These are phyloP conservation scores for Chaetoscypha palmicola DNA, from an alignment of 2,329 filamentous ascomycete species.

Conservation along the genomic window DNA sequence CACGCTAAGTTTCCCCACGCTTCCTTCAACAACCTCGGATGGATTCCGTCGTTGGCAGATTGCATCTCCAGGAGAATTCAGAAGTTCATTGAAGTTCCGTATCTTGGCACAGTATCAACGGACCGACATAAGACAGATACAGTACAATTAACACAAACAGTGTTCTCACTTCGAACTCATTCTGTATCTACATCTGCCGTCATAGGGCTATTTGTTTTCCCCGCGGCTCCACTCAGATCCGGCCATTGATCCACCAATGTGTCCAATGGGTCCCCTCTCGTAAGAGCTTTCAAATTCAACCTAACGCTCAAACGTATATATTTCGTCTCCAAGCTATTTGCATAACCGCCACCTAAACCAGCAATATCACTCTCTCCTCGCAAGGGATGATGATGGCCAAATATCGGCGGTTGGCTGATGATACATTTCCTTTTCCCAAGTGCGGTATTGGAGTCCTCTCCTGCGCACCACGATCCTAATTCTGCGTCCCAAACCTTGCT, in stretches of 20 bases:
- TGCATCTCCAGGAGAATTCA: no score
- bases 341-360: constrained; percentile 16
- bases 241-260: constrained; percentile 17
- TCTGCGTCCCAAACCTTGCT: constrained; percentile 15
- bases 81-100: no score
- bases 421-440: constrained; percentile 13
- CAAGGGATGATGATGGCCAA: constrained; percentile 17
- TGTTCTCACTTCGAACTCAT: no score
- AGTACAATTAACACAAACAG: no score
- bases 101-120: no score
- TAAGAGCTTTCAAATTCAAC: constrained; percentile 15
- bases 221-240: no score
- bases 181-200: no score
- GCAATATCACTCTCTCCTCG: constrained; percentile 19
- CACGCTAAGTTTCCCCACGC: no score
- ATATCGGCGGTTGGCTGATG: constrained; percentile 15
- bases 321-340: constrained; percentile 16
- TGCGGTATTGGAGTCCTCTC: background rate
- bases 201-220: no score
- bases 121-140: no score
- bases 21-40: no score
- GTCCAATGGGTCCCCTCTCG: constrained; percentile 9
- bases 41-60: no score
- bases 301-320: constrained; percentile 18
- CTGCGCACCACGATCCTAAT: constrained; percentile 18